Base-by-base conservation (phyloP, 2,329 filamentous ascomycete genomes). In the Paracoccidioides lutzii region DNA sequence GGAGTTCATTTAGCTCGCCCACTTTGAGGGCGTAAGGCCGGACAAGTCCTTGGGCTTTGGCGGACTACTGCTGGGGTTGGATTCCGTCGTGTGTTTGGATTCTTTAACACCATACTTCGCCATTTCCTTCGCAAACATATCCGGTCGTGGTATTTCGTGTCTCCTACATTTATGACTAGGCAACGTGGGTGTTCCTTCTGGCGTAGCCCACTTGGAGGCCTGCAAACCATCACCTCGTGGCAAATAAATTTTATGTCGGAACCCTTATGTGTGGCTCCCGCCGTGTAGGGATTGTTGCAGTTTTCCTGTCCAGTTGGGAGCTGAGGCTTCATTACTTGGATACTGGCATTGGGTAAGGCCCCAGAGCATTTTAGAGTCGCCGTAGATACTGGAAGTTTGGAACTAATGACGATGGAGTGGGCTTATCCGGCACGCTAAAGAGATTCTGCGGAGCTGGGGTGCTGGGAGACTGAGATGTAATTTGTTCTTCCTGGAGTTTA, bases 351-450 rank as follows among this genome's bases (percentile, higher is more conserved):
- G 9, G 37, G n/a, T 30, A 12, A 10, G 3, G 38, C 38, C 14
- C 53, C 33, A 14, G 53, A 56, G 56, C 60, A 62, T 43, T 62
- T 58, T 55, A 53, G 53, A 32, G 59, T 60, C 43, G 58, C 57
- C 28, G 59, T 59, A 7, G 57, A 54, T 4, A 54, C 41, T 9
- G 61, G 52, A 61, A 53, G 38, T 57, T 56, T 12, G 59, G 38
- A 51, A 43, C 38, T 5, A 28, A 32, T 28, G 15, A 8, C 15
- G 37, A 28, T 10, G 6, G n/a, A 30, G 9, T 5, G 9, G 48
- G 33, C 32, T 40, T 28, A 22, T 10, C 41, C 22, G 10, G 10
- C 10, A 12, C 37, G 15, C 22, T 12, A n/a, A 15, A 9, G 8
- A 35, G 22, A 3, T 6, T 30, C 9, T 42, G 37, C 8, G 2